Conservation (phyloP, 2,329 filamentous ascomycete genomes). For the Coniosporium tulheliwenetii region DNA sequence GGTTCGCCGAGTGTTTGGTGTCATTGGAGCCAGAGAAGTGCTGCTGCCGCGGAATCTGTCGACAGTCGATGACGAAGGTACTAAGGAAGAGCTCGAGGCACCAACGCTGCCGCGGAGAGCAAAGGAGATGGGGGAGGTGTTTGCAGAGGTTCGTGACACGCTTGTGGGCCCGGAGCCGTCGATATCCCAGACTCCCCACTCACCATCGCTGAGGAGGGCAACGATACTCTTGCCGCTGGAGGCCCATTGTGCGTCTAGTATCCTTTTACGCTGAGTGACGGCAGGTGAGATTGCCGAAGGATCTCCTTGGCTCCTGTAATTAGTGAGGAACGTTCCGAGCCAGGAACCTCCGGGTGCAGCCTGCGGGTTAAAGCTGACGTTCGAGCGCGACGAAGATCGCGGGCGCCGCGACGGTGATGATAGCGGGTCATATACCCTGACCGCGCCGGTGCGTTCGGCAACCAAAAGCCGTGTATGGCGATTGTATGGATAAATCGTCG, state of each 20-base stretch:
- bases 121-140: constrained; percentile 11
- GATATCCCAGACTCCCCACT: constrained; percentile 38
- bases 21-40: constrained; percentile 30
- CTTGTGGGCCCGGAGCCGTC: constrained; percentile 18
- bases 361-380: not conserved
- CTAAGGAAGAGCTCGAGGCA: constrained; percentile 4
- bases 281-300: constrained; percentile 3
- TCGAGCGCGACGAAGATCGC: constrained; percentile 3
- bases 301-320: constrained; percentile 7
- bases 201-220: constrained; percentile 31
- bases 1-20: constrained; percentile 31
- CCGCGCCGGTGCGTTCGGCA: constrained; percentile 36
- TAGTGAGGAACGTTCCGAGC: constrained; percentile 16
- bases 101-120: constrained; percentile 19
- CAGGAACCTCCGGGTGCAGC: constrained; percentile 10
- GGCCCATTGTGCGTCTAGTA: constrained; percentile 33
- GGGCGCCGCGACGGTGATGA: constrained; percentile 15
- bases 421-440: constrained; percentile 42
- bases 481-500: constrained; percentile 33
- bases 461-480: constrained; percentile 40
- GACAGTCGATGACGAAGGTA: not conserved
- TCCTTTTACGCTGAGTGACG: constrained; percentile 26
- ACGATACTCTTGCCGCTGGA: constrained; percentile 28
- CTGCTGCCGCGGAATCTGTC: constrained; percentile 2
- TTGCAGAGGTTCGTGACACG: constrained; percentile 9